A percentile compares a stretch with the other conserved stretches of the same genome.
Evolutionary conservation across 768 basidiomycete genomes (phyloP).

Genomic region (Termitomyces titanicus): DNA sequence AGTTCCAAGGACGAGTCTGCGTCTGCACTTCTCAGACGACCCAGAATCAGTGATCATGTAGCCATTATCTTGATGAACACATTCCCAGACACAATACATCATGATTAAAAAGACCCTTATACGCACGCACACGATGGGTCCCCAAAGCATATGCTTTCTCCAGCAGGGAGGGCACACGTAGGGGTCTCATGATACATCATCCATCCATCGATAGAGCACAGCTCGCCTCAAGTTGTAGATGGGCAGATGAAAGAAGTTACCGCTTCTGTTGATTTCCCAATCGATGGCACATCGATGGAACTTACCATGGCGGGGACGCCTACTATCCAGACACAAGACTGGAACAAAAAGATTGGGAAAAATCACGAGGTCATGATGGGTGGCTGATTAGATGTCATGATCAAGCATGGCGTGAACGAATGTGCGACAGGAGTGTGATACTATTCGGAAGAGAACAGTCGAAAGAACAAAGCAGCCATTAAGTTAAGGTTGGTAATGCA

Average conservation of each 20-base stretch:
- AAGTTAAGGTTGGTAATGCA: not conserved
- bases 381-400: not conserved
- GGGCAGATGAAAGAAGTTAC: not conserved
- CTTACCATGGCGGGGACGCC: not conserved
- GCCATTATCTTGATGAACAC: not conserved
- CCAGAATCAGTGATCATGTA: not conserved
- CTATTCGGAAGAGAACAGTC: conserved; percentile 2
- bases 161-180: not conserved
- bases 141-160: not conserved
- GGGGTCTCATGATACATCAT: not conserved
- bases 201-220: not conserved
- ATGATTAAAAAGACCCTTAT: not conserved
- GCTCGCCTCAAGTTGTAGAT: not conserved
- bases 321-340: not conserved
- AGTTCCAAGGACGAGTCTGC: not conserved
- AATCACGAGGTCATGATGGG: not conserved
- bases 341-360: not conserved
- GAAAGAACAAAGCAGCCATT: not conserved
- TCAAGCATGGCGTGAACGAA: not conserved
- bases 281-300: not conserved
- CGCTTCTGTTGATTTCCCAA: not conserved
- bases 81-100: not conserved
- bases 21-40: not conserved
- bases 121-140: not conserved
- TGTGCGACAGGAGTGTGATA: not conserved